phyloP scores from a whole-genome alignment of 2,329 filamentous ascomycete genomes.

The Claviceps arundinis region DNA sequence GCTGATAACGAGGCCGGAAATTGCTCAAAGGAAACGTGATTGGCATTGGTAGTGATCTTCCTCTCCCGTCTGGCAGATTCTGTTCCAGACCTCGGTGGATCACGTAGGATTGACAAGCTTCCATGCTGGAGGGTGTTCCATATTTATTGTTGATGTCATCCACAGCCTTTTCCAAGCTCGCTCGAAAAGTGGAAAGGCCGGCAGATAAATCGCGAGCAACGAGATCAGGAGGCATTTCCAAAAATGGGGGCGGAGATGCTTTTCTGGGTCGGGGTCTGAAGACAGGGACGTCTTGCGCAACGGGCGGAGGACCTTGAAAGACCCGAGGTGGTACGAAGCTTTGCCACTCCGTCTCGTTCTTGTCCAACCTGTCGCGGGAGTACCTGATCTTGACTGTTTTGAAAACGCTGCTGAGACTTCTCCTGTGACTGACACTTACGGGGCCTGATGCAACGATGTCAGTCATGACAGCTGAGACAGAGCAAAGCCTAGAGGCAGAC shows the following conservation, averaged over 20 bases:
- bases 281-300: neutral
- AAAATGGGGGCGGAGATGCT: slow-evolving; percentile 12
- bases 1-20: slow-evolving; percentile 8
- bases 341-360: slow-evolving; percentile 1
- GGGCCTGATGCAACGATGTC: slow-evolving; percentile 1
- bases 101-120: neutral
- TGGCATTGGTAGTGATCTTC: neutral
- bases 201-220: slow-evolving; percentile 9
- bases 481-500: neutral
- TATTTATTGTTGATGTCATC: slow-evolving; percentile 18
- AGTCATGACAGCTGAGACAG: neutral
- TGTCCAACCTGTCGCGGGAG: slow-evolving; percentile 12
- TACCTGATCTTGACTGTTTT: slow-evolving; percentile 15
- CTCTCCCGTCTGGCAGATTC: neutral
- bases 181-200: slow-evolving; percentile 15
- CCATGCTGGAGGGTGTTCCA: slow-evolving; percentile 7
- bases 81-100: neutral
- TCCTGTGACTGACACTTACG: slow-evolving; percentile 10
- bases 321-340: neutral
- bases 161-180: slow-evolving; percentile 17
- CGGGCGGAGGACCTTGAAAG: neutral
- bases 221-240: slow-evolving; percentile 17
- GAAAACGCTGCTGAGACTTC: slow-evolving; percentile 19
- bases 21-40: slow-evolving; percentile 2
- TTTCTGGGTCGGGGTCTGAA: neutral